phyloP scores from a whole-genome alignment of 345 rosid genomes.

The Eucalyptus tenuipes region DNA sequence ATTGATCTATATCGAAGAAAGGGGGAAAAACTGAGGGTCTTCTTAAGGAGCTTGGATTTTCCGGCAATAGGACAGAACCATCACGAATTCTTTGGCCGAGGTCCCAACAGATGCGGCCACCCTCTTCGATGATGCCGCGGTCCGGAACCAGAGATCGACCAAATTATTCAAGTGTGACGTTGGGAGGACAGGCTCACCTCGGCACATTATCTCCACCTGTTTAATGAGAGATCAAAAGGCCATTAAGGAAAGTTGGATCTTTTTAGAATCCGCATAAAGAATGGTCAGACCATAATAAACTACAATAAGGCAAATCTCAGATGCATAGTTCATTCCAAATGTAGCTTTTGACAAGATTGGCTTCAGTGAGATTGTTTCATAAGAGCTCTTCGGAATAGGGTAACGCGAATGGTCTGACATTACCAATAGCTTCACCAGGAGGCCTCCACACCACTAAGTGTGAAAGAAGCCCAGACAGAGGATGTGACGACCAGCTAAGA shows the following conservation, averaged over 20 bases:
- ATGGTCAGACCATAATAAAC: neutral
- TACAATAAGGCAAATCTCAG: neutral
- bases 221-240: neutral
- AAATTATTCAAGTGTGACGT: slow-evolving; percentile 28
- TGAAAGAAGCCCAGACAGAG: neutral
- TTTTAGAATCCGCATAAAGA: neutral
- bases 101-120: slow-evolving; percentile 45
- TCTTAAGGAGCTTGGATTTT: slow-evolving; percentile 19
- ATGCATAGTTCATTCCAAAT: neutral
- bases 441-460: neutral
- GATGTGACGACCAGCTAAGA: neutral
- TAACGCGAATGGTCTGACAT: neutral
- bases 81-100: slow-evolving; percentile 62
- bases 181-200: slow-evolving; percentile 43
- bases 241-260: neutral
- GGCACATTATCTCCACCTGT: slow-evolving; percentile 62
- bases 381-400: neutral
- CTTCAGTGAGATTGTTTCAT: neutral
- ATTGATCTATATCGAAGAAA: neutral
- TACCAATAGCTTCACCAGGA: neutral
- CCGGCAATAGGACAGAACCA: slow-evolving; percentile 56
- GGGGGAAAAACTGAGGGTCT: neutral
- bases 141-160: slow-evolving; percentile 52
- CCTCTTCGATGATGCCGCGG: slow-evolving; percentile 29
- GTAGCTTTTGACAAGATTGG: neutral